These are phyloP conservation scores for Amanita molliuscula DNA, from an alignment of 768 basidiomycete genomes.

Conservation along the genomic window DNA sequence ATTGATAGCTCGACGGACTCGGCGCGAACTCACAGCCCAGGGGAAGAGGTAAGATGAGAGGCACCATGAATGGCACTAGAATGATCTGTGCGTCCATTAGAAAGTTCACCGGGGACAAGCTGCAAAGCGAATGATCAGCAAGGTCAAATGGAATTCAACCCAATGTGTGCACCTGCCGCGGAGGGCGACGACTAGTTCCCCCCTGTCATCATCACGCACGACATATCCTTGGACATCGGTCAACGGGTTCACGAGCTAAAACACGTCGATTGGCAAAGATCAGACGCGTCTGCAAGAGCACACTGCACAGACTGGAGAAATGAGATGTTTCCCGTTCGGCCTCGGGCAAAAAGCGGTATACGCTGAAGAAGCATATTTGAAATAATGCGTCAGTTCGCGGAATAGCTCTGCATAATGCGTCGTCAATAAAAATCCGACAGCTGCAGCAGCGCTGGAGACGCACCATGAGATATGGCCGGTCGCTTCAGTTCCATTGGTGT, in stretches of 20 bases:
- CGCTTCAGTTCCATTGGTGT: background rate
- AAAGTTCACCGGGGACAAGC: conserved; percentile 30
- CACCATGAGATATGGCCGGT: background rate
- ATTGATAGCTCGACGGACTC: background rate
- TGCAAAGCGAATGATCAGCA: conserved; percentile 10
- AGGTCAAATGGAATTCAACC: background rate
- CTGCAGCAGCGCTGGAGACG: background rate
- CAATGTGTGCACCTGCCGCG: conserved; percentile 33
- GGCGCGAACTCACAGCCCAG: conserved; percentile 3
- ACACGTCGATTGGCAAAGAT: background rate
- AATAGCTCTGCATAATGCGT: conserved; percentile 21
- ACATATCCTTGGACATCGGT: conserved; percentile 41
- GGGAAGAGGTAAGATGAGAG: conserved; percentile 33
- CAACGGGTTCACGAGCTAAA: conserved; percentile 28
- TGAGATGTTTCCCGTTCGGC: conserved; percentile 36
- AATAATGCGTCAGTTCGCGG: conserved; percentile 38
- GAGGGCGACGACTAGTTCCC: conserved; percentile 38
- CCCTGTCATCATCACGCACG: conserved; percentile 33
- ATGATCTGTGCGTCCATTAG: conserved; percentile 31
- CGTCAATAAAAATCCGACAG: background rate
- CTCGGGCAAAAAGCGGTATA: conserved; percentile 33
- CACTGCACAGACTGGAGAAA: conserved; percentile 21
- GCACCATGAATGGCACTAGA: conserved; percentile 32
- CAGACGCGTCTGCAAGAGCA: background rate
- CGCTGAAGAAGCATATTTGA: conserved; percentile 46